Conservation (phyloP, 2,329 filamentous ascomycete species). For the Phoma sp. region DNA sequence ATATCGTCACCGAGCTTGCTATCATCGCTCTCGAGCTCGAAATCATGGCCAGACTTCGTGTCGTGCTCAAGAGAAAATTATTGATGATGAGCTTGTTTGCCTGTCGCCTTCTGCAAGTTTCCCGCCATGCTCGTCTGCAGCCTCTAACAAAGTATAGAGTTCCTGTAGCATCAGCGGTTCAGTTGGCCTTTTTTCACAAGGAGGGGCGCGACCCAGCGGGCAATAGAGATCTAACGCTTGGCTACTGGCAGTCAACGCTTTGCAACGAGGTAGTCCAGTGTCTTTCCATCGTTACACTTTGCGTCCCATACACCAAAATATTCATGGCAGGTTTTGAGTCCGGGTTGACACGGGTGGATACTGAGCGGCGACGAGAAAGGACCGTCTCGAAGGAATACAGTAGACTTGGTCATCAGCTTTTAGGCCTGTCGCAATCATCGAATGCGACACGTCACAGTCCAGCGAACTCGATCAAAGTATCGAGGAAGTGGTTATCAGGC, state of each 20-base stretch:
- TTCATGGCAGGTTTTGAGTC: conserved; percentile 40
- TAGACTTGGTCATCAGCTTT: conserved; percentile 21
- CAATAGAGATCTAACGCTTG: conserved; percentile 30
- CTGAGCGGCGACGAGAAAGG: conserved; percentile 21
- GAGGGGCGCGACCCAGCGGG: conserved; percentile 15
- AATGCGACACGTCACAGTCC: not conserved
- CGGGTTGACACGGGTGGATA: conserved; percentile 31
- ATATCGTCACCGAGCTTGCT: conserved; percentile 28
- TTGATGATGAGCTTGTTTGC: conserved; percentile 29
- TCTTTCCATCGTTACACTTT: conserved; percentile 35
- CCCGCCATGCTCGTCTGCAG: not conserved
- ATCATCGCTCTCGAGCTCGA: conserved; percentile 30
- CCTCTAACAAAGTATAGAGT: conserved; percentile 18
- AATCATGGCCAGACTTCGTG: conserved; percentile 24
- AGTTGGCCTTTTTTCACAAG: conserved; percentile 24
- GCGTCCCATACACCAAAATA: conserved; percentile 36
- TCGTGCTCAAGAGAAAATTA: conserved; percentile 20
- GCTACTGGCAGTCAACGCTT: conserved; percentile 35
- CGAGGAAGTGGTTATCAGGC: conserved; percentile 20
- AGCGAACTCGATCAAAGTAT: conserved; percentile 19
- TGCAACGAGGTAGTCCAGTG: conserved; percentile 34
- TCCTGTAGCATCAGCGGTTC: conserved; percentile 18
- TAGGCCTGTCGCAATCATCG: conserved; percentile 23
- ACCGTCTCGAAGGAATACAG: conserved; percentile 18
- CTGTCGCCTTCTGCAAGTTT: conserved; percentile 25